A percentile compares a stretch with the other conserved stretches of the same genome.
These are phyloP conservation scores for Macrolepiota fuliginosa DNA, from an alignment of 768 basidiomycete genomes.

Conservation along the genomic window DNA sequence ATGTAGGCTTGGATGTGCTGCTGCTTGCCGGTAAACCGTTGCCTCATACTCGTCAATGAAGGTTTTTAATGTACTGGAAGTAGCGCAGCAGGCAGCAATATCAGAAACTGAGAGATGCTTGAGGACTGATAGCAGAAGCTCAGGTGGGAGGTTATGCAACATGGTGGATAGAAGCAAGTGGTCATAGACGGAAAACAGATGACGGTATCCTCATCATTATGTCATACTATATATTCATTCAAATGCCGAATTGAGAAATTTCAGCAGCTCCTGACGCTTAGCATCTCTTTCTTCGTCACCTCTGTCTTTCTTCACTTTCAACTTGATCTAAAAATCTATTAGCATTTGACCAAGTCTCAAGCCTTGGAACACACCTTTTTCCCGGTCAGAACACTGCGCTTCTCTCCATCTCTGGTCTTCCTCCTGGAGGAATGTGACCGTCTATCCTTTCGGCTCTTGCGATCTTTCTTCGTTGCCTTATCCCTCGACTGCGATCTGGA, in stretches of 20 bases:
- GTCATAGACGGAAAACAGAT: background rate
- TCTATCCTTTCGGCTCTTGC: conserved; percentile 16
- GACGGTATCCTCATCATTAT: conserved; percentile 6
- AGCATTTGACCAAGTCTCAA: background rate
- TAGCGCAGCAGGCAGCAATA: conserved; percentile 30
- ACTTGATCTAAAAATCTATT: conserved; percentile 44
- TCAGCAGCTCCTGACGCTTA: conserved; percentile 49
- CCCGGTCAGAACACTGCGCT: conserved; percentile 58
- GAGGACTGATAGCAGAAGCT: conserved; percentile 50
- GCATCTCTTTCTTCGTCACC: conserved; percentile 55
- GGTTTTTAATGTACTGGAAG: conserved; percentile 45
- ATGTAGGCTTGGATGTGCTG: conserved; percentile 48
- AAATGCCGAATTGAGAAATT: conserved; percentile 56
- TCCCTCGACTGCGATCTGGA: conserved; percentile 13
- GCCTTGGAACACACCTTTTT: conserved; percentile 43
- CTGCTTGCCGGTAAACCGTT: conserved; percentile 57
- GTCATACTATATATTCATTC: conserved; percentile 24
- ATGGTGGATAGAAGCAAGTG: conserved; percentile 7
- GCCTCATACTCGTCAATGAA: conserved; percentile 47
- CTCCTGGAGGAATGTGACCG: conserved; percentile 25
- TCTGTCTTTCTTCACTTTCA: conserved; percentile 61
- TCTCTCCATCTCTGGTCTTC: conserved; percentile 30
- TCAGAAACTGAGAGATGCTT: conserved; percentile 47
- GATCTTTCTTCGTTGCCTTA: conserved; percentile 11
- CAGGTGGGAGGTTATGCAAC: conserved; percentile 54